Evolutionary conservation across 305 asterid genomes (phyloP).

Genomic region (Solanum chacoense): DNA sequence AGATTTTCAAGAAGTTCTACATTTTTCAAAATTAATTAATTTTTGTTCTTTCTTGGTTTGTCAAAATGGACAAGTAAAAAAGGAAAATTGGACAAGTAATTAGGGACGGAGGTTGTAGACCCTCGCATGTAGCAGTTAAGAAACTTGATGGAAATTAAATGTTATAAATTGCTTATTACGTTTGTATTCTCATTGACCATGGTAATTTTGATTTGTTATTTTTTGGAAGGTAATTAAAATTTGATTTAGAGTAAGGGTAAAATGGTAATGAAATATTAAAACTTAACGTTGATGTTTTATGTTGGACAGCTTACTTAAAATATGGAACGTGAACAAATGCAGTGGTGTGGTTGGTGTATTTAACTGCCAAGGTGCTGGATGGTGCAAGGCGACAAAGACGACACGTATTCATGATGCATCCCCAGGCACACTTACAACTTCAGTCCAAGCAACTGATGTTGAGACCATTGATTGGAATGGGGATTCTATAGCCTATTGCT

Average conservation of each 20-base stretch:
- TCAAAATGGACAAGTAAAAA: neutral
- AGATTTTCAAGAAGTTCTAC: neutral
- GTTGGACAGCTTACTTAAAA: conserved; percentile 76
- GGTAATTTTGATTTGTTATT: neutral
- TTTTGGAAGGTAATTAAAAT: neutral
- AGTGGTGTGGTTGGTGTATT: conserved; percentile 86
- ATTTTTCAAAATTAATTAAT: too few species aligned
- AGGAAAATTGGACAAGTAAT: neutral
- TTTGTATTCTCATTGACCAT: neutral
- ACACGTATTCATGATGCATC: conserved; percentile 82
- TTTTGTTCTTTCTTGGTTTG: neutral
- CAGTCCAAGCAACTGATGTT: conserved; percentile 60
- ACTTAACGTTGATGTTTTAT: neutral
- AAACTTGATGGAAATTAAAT: neutral
- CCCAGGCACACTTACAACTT: conserved; percentile 75
- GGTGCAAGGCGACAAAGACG: conserved; percentile 77
- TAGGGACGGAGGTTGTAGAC: neutral
- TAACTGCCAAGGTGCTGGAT: conserved; percentile 99
- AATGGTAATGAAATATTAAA: neutral
- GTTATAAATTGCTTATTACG: neutral
- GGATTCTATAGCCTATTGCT: conserved; percentile 52
- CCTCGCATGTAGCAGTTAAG: neutral
- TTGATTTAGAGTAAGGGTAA: neutral
- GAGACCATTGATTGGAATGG: conserved; percentile 68
- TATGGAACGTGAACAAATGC: conserved; percentile 81